These are phyloP conservation scores for Wickerhamiella siamensis DNA, from an alignment of 805 yeast genomes.

Conservation along the genomic window DNA sequence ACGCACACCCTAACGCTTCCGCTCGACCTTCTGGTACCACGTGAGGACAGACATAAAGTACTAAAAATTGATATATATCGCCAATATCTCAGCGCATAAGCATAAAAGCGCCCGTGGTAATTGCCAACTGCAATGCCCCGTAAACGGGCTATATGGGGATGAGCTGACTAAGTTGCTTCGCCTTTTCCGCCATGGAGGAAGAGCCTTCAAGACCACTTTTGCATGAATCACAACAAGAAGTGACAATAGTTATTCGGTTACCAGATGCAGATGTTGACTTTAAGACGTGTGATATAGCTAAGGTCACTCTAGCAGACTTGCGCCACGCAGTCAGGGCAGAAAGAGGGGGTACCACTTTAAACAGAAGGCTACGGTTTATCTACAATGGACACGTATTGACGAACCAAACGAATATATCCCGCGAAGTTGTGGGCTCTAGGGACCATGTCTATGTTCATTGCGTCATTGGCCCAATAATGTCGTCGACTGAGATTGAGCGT, in stretches of 20 bases:
- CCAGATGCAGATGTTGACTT: conserved; percentile 1
- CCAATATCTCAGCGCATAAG: no score
- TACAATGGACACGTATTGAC: conserved; percentile 54
- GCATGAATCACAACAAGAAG: no score
- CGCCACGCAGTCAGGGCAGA: conserved; percentile 31
- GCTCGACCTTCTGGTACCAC: no score
- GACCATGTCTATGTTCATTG: conserved; percentile 55
- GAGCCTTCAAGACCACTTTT: no score
- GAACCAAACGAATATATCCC: conserved; percentile 39
- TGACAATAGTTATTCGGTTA: conserved; percentile 2
- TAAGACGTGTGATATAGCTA: conserved; percentile 2
- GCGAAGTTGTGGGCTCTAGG: conserved; percentile 29
- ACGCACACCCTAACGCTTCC: no score
- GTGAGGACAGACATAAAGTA: no score
- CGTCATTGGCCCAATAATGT: conserved; percentile 53
- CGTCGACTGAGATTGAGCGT: conserved; percentile 38
- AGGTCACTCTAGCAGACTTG: conserved; percentile 26
- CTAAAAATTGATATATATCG: no score
- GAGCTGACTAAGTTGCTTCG: no score
- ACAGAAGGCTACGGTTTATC: conserved; percentile 46
- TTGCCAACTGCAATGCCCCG: no score
- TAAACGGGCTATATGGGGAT: no score
- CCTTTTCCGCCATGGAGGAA: no score
- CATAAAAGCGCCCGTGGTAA: no score
- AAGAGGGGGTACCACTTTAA: conserved; percentile 25